A percentile compares a stretch with the other conserved stretches of the same genome.
Conservation (phyloP, 495 filamentous ascomycete genomes). For the Xanthoparmelia taractica region DNA sequence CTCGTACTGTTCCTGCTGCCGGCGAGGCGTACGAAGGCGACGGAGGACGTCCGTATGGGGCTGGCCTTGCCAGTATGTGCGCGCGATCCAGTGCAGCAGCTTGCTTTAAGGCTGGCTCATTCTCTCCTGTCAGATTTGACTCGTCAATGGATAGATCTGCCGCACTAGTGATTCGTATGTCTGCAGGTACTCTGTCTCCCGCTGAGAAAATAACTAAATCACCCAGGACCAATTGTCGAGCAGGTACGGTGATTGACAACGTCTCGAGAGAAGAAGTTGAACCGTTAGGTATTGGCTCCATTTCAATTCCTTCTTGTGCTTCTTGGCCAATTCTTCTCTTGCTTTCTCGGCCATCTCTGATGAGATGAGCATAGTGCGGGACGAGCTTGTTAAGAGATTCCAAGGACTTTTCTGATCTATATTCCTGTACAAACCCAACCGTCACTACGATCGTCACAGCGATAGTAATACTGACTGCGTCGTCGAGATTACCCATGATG, state of each 20-base stretch:
- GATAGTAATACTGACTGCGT: conserved; percentile 88
- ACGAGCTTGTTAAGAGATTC: conserved; percentile 91
- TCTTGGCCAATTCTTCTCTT: conserved; percentile 25
- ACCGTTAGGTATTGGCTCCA: conserved; percentile 30
- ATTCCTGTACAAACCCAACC: conserved; percentile 95
- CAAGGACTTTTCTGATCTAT: conserved; percentile 93
- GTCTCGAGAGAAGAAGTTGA: conserved; percentile 50
- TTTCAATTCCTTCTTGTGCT: conserved; percentile 23
- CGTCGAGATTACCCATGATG: conserved; percentile 89
- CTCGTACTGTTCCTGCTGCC: conserved; percentile 54
- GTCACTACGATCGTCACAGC: conserved; percentile 95
- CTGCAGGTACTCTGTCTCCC: conserved; percentile 91
- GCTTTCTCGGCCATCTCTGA: conserved; percentile 50
- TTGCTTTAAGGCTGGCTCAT: conserved; percentile 78
- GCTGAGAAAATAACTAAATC: conserved; percentile 91
- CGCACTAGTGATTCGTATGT: conserved; percentile 87
- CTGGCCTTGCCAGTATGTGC: conserved; percentile 11
- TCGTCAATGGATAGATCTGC: conserved; percentile 88
- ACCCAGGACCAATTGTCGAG: conserved; percentile 78
- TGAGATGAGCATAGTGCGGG: conserved; percentile 86
- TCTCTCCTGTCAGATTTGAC: conserved; percentile 95
- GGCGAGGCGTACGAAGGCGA: conserved; percentile 55
- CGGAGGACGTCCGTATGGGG: conserved; percentile 36
- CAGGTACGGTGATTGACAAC: conserved; percentile 73
- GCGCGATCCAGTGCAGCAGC: conserved; percentile 47